These are phyloP conservation scores for Neurospora sp. DNA, from an alignment of 495 filamentous ascomycete genomes.

Conservation along the genomic window DNA sequence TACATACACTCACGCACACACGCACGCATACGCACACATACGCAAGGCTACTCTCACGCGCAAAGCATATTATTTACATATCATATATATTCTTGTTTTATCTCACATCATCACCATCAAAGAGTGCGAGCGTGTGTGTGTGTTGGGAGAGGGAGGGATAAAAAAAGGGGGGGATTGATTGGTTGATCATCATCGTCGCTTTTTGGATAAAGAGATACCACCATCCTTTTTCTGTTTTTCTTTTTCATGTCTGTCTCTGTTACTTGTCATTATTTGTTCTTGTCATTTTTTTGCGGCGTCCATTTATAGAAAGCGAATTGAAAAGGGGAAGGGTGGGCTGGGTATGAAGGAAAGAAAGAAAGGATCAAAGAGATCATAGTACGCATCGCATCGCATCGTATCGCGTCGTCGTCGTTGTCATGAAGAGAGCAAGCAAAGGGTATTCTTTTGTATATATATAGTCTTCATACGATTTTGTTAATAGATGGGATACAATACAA, in stretches of 20 bases:
- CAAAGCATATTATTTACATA: neutral
- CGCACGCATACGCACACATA: neutral
- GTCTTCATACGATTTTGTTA: neutral
- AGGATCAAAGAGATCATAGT: neutral
- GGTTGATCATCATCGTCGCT: neutral
- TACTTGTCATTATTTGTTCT: too few relatives aligned
- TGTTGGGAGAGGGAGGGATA: neutral
- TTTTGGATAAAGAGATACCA: neutral
- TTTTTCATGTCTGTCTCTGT: neutral
- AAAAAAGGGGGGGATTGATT: neutral
- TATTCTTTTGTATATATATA: neutral
- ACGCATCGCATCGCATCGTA: neutral
- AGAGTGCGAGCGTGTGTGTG: neutral
- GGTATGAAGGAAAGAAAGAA: neutral
- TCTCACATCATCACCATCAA: neutral
- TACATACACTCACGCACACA: neutral
- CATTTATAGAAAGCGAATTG: neutral
- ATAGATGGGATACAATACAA: neutral
- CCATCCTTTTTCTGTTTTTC: neutral
- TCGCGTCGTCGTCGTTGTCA: neutral
- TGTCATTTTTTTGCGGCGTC: too few relatives aligned
- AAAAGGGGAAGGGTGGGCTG: neutral
- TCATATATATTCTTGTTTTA: neutral
- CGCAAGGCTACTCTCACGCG: neutral
- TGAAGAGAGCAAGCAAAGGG: neutral